Base-by-base conservation (phyloP, 2,329 filamentous ascomycete species). In the Aureobasidium sp. region DNA sequence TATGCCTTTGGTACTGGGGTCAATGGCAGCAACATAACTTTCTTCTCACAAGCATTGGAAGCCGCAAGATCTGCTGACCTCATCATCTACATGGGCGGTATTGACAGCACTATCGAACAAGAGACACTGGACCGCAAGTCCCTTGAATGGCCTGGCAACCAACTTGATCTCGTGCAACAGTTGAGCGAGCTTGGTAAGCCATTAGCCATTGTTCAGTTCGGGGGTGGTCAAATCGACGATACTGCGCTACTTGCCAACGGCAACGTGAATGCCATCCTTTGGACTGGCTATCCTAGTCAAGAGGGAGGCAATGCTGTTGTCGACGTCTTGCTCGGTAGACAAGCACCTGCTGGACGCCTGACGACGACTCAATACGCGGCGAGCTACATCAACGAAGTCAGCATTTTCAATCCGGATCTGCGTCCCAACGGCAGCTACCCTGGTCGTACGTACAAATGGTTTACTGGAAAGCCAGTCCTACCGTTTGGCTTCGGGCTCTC, bases 241-340 rank as follows among this genome's bases (percentile, higher is more conserved):
- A 75, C 77, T 0, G 74, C 79, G 3, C 68, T 86, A 2, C 68
- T 80, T 6, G 70, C 69, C 4, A 79, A 81, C 59, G 64, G 71
- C 1, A 79, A 79, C 55, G 75, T 86, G 61, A 77, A 74, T 30
- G 76, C 80, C 0, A 68, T 86, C 0, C 66, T 86, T 0, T 86
- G 83, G 83, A 80, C 74, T 0, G 81, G 83, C 0, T 86, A 83
- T 59, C 83, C 84, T 0, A 83, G 84, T 1, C 83, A 86, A 69
- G 79, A 80, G 42, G 84, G 84, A 11, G 84, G 84, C 2, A 70
- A 72, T 10, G 84, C 83, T 0, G 67, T 86, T 11, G 71, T 84
- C 52, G 76, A 84, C 61, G 74, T 85, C 59, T 65, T 86, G 34
- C 79, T 76, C 7, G 83, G 83, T 1, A 72, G 71, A 2, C 70